Conservation (phyloP, 768 basidiomycete species). For the Calocybe cyanea region DNA sequence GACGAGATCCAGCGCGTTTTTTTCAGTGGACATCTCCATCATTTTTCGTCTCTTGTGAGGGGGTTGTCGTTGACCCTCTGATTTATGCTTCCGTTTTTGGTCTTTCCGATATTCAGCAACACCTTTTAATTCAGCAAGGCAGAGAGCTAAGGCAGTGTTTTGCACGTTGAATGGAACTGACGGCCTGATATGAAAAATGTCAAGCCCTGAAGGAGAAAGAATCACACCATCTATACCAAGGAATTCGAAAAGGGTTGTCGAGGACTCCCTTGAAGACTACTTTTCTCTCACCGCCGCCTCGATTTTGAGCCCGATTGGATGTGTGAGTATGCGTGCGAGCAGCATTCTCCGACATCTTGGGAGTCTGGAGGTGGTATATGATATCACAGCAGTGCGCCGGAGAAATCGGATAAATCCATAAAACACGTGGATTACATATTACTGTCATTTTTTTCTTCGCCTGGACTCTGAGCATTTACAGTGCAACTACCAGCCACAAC, state of each 20-base stretch:
- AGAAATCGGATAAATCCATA: no score
- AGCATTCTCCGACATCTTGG: slow-evolving; percentile 42
- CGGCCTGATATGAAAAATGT: slow-evolving; percentile 44
- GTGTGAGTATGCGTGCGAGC: slow-evolving; percentile 52
- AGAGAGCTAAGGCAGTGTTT: slow-evolving; percentile 49
- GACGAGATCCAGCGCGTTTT: not conserved
- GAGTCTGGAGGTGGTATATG: not conserved
- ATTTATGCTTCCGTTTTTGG: slow-evolving; percentile 37
- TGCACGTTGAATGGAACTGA: slow-evolving; percentile 59
- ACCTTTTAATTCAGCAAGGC: slow-evolving; percentile 48
- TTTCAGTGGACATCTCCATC: not conserved
- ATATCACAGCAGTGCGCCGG: no score
- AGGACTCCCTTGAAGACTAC: slow-evolving; percentile 66
- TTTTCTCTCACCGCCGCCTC: slow-evolving; percentile 50
- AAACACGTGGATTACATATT: no score
- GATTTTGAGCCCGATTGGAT: slow-evolving; percentile 60
- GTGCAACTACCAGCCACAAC: no score
- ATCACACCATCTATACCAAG: slow-evolving; percentile 46
- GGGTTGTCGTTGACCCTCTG: slow-evolving; percentile 1
- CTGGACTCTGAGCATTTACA: no score
- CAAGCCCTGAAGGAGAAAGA: slow-evolving; percentile 9
- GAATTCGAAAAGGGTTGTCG: slow-evolving; percentile 66
- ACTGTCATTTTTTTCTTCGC: no score
- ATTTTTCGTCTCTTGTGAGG: slow-evolving; percentile 13
- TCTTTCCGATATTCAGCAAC: slow-evolving; percentile 39